These are phyloP conservation scores for Candida tibetensis DNA, from an alignment of 805 yeast genomes.

Conservation along the genomic window DNA sequence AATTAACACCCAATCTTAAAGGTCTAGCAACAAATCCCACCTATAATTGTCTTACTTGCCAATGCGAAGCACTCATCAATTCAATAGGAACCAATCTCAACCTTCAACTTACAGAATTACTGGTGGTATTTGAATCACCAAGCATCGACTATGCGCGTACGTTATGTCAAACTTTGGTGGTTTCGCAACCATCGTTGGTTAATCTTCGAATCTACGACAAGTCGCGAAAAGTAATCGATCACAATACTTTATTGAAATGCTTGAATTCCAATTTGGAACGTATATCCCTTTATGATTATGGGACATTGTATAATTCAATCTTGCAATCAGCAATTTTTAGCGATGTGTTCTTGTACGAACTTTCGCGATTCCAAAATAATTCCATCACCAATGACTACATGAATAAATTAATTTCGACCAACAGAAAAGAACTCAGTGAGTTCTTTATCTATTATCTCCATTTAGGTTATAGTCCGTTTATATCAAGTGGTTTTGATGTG, in stretches of 20 bases:
- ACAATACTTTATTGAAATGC: constrained; percentile 13
- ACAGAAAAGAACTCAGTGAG: constrained; percentile 6
- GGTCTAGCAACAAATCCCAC: constrained; percentile 16
- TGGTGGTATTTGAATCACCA: constrained; percentile 15
- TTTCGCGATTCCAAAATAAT: not conserved
- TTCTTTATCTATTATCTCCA: constrained; percentile 11
- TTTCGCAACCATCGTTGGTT: constrained; percentile 12
- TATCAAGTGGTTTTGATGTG: constrained; percentile 7
- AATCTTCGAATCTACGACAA: constrained; percentile 16
- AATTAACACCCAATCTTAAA: constrained; percentile 9
- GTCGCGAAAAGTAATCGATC: constrained; percentile 14
- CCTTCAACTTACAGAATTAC: constrained; percentile 10
- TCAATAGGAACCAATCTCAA: constrained; percentile 6
- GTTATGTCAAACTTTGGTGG: constrained; percentile 8
- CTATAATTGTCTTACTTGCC: constrained; percentile 20
- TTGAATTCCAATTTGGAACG: constrained; percentile 8
- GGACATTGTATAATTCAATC: constrained; percentile 8
- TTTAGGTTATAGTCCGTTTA: constrained; percentile 11
- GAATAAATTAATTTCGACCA: constrained; percentile 7
- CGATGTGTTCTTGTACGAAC: constrained; percentile 7
- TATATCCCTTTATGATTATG: constrained; percentile 13
- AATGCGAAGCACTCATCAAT: constrained; percentile 8
- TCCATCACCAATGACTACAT: constrained; percentile 10
- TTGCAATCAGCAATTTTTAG: constrained; percentile 4
- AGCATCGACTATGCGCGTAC: constrained; percentile 8